Percentiles rank a stretch among this genome's conserved stretches.
These are phyloP conservation scores for Chlorella sp. DNA, from an alignment of 139 green algal species.

Conservation along the genomic window DNA sequence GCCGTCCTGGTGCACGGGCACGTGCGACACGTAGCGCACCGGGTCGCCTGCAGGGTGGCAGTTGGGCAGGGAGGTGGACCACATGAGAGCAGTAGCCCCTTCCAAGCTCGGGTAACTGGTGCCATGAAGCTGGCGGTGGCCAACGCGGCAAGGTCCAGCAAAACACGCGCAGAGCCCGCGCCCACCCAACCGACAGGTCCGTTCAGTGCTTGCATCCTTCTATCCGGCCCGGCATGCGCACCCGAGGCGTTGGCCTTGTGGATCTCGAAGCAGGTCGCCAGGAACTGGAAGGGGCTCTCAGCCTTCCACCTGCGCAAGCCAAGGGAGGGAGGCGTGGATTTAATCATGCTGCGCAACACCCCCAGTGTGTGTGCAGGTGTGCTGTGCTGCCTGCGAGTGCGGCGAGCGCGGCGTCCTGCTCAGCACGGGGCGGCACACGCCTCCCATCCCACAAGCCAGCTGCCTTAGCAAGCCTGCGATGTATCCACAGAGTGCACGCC, in stretches of 20 bases:
- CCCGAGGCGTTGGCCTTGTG: conserved; percentile 49
- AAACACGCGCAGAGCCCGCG: background rate
- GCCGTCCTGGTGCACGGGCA: conserved; percentile 94
- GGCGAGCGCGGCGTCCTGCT: no score
- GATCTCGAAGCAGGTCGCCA: conserved; percentile 93
- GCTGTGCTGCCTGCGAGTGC: no score
- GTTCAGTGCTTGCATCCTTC: no score
- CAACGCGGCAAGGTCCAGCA: background rate
- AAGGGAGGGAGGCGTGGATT: background rate
- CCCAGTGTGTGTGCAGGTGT: background rate
- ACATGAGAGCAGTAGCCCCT: no score
- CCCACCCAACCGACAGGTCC: no score
- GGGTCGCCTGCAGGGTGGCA: conserved; percentile 57
- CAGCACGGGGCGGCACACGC: no score
- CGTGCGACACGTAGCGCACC: conserved; percentile 61
- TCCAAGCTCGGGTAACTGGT: no score
- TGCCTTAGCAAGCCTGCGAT: no score
- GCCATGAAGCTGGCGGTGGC: no score
- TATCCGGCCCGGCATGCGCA: no score
- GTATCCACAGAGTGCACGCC: no score
- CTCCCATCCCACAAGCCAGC: no score
- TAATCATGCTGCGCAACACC: background rate
- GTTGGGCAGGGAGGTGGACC: background rate
- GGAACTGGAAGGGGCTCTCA: conserved; percentile 92
- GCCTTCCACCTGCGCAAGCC: conserved; percentile 34